Evolutionary conservation across 2,329 filamentous ascomycete species (phyloP).

Genomic region (Penicillium sp.): DNA sequence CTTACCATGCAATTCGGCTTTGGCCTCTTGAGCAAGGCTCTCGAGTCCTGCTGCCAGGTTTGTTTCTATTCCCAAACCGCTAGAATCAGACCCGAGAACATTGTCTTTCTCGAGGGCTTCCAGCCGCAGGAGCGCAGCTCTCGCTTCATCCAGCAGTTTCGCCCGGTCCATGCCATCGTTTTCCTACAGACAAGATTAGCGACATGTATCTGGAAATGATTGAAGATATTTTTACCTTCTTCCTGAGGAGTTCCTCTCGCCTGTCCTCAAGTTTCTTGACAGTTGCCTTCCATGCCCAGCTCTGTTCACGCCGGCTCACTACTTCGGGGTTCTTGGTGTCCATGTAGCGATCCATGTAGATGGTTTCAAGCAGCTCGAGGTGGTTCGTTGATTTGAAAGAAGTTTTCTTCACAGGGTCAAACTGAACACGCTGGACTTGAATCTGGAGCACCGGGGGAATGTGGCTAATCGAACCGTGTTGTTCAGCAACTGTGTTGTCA

Average conservation of each 20-base stretch:
- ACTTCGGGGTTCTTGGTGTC: constrained; percentile 61
- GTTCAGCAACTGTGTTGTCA: constrained; percentile 59
- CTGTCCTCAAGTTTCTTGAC: constrained; percentile 58
- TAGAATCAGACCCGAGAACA: constrained; percentile 36
- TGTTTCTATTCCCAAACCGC: constrained; percentile 42
- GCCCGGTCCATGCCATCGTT: constrained; percentile 32
- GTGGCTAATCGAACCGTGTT: constrained; percentile 72
- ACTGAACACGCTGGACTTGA: constrained; percentile 80
- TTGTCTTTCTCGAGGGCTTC: constrained; percentile 37
- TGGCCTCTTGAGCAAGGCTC: constrained; percentile 47
- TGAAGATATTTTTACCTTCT: constrained; percentile 24
- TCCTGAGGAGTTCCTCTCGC: constrained; percentile 44
- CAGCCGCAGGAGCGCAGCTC: constrained; percentile 48
- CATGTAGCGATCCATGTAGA: constrained; percentile 90
- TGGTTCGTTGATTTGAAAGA: constrained; percentile 74
- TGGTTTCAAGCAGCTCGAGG: constrained; percentile 73
- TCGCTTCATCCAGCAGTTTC: constrained; percentile 35
- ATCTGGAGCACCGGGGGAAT: constrained; percentile 86
- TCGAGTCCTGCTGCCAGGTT: constrained; percentile 46
- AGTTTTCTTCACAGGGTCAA: constrained; percentile 60
- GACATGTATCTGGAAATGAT: neutral
- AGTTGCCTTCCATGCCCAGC: constrained; percentile 73
- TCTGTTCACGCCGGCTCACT: constrained; percentile 64
- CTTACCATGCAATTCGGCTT: constrained; percentile 50
- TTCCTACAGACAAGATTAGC: constrained; percentile 10